Evolutionary conservation across 1,139 yeast species (phyloP), one percentile per base, ranked within the genome.

Genomic region (Kurtzmaniella quercitrusa): DNA sequence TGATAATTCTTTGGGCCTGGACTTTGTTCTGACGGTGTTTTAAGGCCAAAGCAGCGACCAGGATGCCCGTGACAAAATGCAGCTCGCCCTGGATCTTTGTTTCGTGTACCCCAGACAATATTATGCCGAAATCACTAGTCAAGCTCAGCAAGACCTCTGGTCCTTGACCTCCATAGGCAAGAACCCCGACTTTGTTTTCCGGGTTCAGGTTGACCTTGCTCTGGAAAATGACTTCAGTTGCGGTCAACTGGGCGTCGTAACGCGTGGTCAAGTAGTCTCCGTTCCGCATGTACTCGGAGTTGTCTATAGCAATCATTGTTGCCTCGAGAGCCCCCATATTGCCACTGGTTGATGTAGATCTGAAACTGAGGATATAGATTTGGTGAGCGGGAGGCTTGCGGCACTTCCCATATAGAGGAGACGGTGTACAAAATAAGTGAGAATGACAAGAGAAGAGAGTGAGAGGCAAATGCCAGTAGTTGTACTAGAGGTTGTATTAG

Each of bases 1-100:
- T 89, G 50, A 93, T 77, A 50, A 94, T 88, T 53, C 98, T 77
- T 66, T 91, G 98, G 53, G 82, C 86, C 61, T 91, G 98, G 9
- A 85, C 85, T 65, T 88, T 89, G 68, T 93, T 90, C 63, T 90
- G 96, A 60, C 98, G 89, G 67, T 93, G 98, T 61, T 90, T 93
- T 58, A 93, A 79, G 11, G 97, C 98, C 58, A 94, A 76, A 41
- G 95, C 95, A n/a, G 98, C 98, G 50, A 93, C 96, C 66, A 91
- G 96, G 53, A 93, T 81, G 14, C 96, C 95, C 41, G 91, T 85
- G 31, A 85, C 73, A 48, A 94, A 73, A 58, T 90, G 89, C 41
- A 73, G 66, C 27, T 62, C 62, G 1, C 97, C 97, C 21, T 73
- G 72, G 44, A 94, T 82, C 54, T 79, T 79, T 21, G 94, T 84